A percentile compares a stretch with the other conserved stretches of the same genome.
Conservation (phyloP, 345 rosid genomes). For the Microcos paniculata region DNA sequence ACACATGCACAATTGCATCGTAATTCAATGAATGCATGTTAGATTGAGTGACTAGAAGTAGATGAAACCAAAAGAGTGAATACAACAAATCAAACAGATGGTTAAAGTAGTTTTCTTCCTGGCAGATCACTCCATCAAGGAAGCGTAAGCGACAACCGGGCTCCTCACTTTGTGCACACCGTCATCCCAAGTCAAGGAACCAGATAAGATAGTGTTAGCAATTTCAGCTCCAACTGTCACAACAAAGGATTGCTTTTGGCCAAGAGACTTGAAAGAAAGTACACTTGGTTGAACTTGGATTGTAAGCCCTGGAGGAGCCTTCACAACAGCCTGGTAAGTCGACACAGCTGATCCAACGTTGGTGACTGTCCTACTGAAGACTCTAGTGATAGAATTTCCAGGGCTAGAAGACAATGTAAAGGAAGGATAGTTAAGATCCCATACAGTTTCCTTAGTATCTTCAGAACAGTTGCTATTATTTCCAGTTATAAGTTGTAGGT, state of each 20-base stretch:
- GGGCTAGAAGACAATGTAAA: conserved; percentile 22
- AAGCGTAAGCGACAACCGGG: conserved; percentile 27
- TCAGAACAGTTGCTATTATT: conserved; percentile 20
- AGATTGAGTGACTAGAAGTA: too few species aligned
- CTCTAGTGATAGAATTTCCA: neutral
- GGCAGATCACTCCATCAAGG: too few species aligned
- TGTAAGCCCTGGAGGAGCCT: conserved; percentile 19
- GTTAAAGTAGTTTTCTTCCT: too few species aligned
- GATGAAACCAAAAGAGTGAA: too few species aligned
- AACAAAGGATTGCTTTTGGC: conserved; percentile 24
- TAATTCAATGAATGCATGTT: too few species aligned
- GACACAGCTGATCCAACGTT: conserved; percentile 38
- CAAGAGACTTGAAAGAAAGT: conserved; percentile 27
- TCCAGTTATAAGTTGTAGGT: conserved; percentile 23
- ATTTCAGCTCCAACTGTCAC: conserved; percentile 24
- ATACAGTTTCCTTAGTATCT: conserved; percentile 6
- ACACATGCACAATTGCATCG: too few species aligned
- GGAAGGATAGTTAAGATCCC: conserved; percentile 49
- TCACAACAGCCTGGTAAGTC: conserved; percentile 23
- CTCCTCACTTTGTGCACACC: conserved; percentile 40
- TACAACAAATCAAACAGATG: too few species aligned
- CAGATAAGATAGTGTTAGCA: conserved; percentile 18
- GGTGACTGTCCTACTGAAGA: conserved; percentile 34
- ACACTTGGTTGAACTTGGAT: conserved; percentile 28
- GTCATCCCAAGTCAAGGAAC: conserved; percentile 40